These are phyloP conservation scores for Geosmithia flava DNA, from an alignment of 2,329 filamentous ascomycete genomes.

Conservation along the genomic window DNA sequence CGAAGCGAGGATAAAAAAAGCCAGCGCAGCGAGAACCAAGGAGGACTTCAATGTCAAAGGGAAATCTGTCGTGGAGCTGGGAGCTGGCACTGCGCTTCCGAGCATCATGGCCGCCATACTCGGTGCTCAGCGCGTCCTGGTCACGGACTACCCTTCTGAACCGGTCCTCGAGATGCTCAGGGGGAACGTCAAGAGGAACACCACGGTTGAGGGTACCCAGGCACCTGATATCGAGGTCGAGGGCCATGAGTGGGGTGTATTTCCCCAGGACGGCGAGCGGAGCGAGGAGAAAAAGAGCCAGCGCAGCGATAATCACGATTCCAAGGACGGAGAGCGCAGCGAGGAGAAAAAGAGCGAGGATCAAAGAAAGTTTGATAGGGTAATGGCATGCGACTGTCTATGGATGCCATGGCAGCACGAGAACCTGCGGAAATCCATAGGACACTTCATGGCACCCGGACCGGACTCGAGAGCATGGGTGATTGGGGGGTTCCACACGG, in stretches of 20 bases:
- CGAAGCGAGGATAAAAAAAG: constrained; percentile 2
- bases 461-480: constrained; percentile 42
- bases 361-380: constrained; percentile 38
- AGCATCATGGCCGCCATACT: constrained; percentile 35
- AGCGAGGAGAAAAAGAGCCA: background rate
- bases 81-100: constrained; percentile 49
- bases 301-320: background rate
- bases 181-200: constrained; percentile 43
- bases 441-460: constrained; percentile 42
- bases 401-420: constrained; percentile 65
- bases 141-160: constrained; percentile 57
- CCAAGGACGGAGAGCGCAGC: background rate
- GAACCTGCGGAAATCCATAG: constrained; percentile 50
- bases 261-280: background rate
- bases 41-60: constrained; percentile 33
- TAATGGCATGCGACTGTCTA: constrained; percentile 61
- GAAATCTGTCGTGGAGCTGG: constrained; percentile 48
- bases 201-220: constrained; percentile 21
- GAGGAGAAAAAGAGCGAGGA: constrained; percentile 1
- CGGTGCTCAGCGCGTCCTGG: constrained; percentile 36
- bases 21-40: too few relatives aligned
- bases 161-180: constrained; percentile 45
- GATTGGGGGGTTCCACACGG: constrained; percentile 64
- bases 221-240: constrained; percentile 2
- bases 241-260: too few relatives aligned